Percentiles rank a stretch among this genome's conserved stretches.
Evolutionary conservation across 805 yeast species (phyloP).

Genomic region (Kluyveromyces aestuarii): DNA sequence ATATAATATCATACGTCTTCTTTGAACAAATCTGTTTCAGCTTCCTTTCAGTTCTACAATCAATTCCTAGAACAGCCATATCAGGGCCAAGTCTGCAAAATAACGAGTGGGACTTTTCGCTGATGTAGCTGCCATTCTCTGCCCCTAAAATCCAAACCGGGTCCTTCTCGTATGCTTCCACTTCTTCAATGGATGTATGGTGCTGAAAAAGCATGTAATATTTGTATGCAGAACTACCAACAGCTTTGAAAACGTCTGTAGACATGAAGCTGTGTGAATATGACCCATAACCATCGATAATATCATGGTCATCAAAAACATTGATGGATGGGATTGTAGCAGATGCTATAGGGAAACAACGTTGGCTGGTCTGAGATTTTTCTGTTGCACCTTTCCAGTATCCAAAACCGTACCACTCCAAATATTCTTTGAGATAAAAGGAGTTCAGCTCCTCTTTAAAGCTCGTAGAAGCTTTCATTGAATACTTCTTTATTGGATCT

Average conservation of each 20-base stretch:
- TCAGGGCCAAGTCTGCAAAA: constrained; percentile 68
- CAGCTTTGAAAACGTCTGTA: constrained; percentile 53
- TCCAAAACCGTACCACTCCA: constrained; percentile 87
- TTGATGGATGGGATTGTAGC: constrained; percentile 80
- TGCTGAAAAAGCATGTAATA: constrained; percentile 92
- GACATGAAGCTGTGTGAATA: constrained; percentile 69
- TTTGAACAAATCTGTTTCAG: constrained; percentile 45
- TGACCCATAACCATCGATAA: constrained; percentile 93
- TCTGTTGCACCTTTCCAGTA: constrained; percentile 58
- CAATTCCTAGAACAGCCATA: constrained; percentile 69
- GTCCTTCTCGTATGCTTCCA: constrained; percentile 34
- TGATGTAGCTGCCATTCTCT: constrained; percentile 51
- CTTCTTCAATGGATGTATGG: constrained; percentile 46
- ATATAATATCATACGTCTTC: constrained; percentile 51
- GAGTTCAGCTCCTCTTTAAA: constrained; percentile 46
- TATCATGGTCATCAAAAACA: constrained; percentile 91
- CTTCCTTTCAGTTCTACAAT: constrained; percentile 87
- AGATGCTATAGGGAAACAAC: constrained; percentile 62
- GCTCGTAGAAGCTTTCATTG: constrained; percentile 37
- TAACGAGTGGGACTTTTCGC: constrained; percentile 55
- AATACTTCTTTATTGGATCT: constrained; percentile 38
- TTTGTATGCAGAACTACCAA: constrained; percentile 74
- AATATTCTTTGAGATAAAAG: constrained; percentile 65
- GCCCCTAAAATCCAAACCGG: constrained; percentile 56
- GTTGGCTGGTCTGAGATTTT: constrained; percentile 56